Percentiles rank a stretch among this genome's conserved stretches.
phyloP scores from a whole-genome alignment of 2,329 filamentous ascomycete genomes.

The Gyromitra esculenta region DNA sequence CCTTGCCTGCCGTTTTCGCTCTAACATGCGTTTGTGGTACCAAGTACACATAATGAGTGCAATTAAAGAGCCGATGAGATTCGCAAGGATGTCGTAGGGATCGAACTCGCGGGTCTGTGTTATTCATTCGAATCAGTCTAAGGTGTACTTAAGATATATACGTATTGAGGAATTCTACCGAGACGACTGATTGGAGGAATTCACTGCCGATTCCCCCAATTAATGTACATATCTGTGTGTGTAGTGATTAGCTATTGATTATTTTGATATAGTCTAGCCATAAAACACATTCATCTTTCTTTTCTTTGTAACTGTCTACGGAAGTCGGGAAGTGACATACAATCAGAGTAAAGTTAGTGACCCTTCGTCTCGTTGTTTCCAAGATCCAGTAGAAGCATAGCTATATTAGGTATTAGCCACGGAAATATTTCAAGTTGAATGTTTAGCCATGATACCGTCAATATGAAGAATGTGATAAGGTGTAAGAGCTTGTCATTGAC shows the following conservation, averaged over 20 bases:
- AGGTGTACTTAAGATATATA: not conserved
- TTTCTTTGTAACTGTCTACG: not conserved
- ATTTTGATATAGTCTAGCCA: not conserved
- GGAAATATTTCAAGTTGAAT: not conserved
- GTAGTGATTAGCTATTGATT: conserved; percentile 8
- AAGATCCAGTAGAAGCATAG: conserved; percentile 93
- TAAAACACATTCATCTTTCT: not conserved
- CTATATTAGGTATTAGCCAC: conserved; percentile 55
- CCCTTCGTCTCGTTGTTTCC: conserved; percentile 86
- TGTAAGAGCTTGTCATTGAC: conserved; percentile 93
- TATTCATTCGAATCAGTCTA: not conserved
- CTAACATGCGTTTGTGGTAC: conserved; percentile 97
- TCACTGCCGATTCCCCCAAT: conserved; percentile 50
- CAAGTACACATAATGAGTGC: conserved; percentile 80
- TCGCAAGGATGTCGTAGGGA: conserved; percentile 85
- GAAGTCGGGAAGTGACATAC: conserved; percentile 64
- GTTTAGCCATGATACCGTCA: conserved; percentile 69
- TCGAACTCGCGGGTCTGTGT: conserved; percentile 71
- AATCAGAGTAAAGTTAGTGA: conserved; percentile 81
- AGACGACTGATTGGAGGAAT: conserved; percentile 51
- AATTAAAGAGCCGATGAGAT: conserved; percentile 78
- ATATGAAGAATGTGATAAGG: conserved; percentile 84
- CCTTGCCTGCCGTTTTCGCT: conserved; percentile 69
- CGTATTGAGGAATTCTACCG: conserved; percentile 18
- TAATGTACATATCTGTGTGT: conserved; percentile 51